A percentile compares a stretch with the other conserved stretches of the same genome.
These are phyloP conservation scores for Trichoderma breve DNA, from an alignment of 2,329 filamentous ascomycete genomes.

Conservation along the genomic window DNA sequence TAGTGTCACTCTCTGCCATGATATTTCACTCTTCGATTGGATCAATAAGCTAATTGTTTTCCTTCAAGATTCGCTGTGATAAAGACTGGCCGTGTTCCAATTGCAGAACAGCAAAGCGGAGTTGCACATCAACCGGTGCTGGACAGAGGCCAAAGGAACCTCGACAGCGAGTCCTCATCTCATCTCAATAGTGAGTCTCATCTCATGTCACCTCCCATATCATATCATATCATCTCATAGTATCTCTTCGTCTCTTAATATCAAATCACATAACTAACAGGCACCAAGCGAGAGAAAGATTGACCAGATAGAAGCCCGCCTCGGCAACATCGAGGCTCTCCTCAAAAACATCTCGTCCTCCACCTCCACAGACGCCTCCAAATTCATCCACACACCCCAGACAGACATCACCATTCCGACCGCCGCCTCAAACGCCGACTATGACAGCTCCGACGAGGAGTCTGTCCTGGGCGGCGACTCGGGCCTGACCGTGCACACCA, in stretches of 20 bases:
- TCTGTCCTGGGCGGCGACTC: constrained; percentile 48
- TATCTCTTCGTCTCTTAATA: no score
- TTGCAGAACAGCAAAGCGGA: constrained; percentile 51
- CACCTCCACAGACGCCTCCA: constrained; percentile 25
- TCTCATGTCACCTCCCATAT: neutral
- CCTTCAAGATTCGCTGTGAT: constrained; percentile 54
- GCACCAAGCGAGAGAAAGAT: constrained; percentile 51
- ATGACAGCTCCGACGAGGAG: constrained; percentile 41
- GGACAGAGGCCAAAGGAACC: constrained; percentile 55
- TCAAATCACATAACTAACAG: no score
- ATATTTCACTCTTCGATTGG: neutral
- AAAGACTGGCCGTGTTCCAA: constrained; percentile 59
- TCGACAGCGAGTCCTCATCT: constrained; percentile 57
- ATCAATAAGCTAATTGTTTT: neutral
- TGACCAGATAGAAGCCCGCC: constrained; percentile 45
- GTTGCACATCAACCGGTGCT: constrained; percentile 54
- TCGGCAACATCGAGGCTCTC: constrained; percentile 45
- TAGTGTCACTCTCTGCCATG: neutral
- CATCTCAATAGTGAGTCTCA: constrained; percentile 57
- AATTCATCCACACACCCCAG: constrained; percentile 28
- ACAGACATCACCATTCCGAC: constrained; percentile 28
- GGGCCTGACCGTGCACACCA: constrained; percentile 49
- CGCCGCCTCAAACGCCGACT: constrained; percentile 33
- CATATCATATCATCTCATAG: no score
- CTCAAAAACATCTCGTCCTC: constrained; percentile 39